Conservation (phyloP, 2,329 filamentous ascomycete species). For the Calonectria crousiana region DNA sequence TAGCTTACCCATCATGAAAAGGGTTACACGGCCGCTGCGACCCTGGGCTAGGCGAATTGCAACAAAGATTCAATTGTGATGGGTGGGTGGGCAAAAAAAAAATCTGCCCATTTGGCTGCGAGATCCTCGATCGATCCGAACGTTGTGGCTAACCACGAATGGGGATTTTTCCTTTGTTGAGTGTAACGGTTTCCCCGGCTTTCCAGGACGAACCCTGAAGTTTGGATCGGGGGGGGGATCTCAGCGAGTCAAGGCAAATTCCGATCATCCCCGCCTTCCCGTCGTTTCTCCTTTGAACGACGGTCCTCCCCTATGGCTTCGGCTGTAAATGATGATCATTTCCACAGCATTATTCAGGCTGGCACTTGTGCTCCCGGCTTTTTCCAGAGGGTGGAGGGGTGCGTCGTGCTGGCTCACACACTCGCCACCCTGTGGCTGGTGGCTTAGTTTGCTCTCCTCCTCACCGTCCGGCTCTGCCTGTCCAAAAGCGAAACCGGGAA, state of each 20-base stretch:
- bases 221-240: neutral
- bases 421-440: conserved; percentile 45
- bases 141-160: conserved; percentile 16
- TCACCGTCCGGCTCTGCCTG: neutral
- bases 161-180: conserved; percentile 4
- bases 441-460: neutral
- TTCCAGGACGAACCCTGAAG: conserved; percentile 5
- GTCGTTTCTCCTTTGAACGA: neutral
- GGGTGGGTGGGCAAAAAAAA: neutral
- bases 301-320: conserved; percentile 5
- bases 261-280: conserved; percentile 27
- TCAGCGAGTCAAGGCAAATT: conserved; percentile 1
- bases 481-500: neutral
- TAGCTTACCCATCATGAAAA: neutral
- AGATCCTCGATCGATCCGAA: conserved; percentile 28
- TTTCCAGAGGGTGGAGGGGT: conserved; percentile 25
- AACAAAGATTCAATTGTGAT: conserved; percentile 11
- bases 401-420: conserved; percentile 27
- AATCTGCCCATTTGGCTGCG: conserved; percentile 24
- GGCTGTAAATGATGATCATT: conserved; percentile 37
- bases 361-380: conserved; percentile 24
- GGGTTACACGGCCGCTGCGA: neutral
- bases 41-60: conserved; percentile 7
- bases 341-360: conserved; percentile 13
- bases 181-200: conserved; percentile 9